phyloP scores from a whole-genome alignment of 441 rosid species.

The Pelargonium cotyledonis region DNA sequence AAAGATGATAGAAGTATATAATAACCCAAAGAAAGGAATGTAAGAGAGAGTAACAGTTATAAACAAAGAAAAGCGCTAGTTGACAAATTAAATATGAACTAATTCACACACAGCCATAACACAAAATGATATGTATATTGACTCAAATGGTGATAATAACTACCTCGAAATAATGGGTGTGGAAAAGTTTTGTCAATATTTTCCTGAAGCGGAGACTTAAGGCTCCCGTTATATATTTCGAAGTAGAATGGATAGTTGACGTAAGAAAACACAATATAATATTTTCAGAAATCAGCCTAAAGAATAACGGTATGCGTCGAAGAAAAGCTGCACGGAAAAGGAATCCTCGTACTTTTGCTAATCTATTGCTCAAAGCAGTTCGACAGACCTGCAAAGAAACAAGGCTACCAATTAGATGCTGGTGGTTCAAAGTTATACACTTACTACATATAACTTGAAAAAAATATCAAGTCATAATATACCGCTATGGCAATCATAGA shows the following conservation, averaged over 20 bases:
- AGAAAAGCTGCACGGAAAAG: slow-evolving; percentile 96
- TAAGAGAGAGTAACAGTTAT: background rate
- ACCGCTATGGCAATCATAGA: slow-evolving; percentile 77
- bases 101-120: background rate
- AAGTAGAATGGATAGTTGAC: slow-evolving; percentile 77
- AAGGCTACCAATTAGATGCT: background rate
- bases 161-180: slow-evolving; percentile 91
- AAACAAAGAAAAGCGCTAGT: background rate
- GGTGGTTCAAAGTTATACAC: slow-evolving; percentile 4
- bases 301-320: slow-evolving; percentile 77
- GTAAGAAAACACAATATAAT: slow-evolving; percentile 82
- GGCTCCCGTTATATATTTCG: slow-evolving; percentile 85
- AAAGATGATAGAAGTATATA: background rate
- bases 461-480: slow-evolving; percentile 12
- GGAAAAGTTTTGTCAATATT: slow-evolving; percentile 87
- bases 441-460: background rate
- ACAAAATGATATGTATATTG: background rate
- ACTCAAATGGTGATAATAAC: slow-evolving; percentile 5
- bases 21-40: slow-evolving; percentile 4
- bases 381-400: slow-evolving; percentile 59
- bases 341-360: slow-evolving; percentile 99
- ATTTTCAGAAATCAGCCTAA: slow-evolving; percentile 84
- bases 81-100: background rate
- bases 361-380: slow-evolving; percentile 90
- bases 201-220: slow-evolving; percentile 85